Conservation (phyloP, 2,329 filamentous ascomycete species). For the Aspergillus terreus region DNA sequence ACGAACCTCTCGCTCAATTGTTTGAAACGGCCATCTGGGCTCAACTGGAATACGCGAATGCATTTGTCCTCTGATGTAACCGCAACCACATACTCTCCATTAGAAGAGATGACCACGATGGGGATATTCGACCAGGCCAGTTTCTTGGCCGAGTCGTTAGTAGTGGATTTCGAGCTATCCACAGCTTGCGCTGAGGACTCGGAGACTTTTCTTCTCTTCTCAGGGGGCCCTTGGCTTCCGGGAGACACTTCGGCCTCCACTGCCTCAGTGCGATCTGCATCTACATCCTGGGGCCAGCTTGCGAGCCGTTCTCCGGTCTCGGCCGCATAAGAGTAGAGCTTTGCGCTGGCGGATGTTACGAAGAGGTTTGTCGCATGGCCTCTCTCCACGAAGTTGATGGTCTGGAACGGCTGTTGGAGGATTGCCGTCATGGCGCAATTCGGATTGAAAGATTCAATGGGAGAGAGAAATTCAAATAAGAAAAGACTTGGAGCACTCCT, state of each 20-base stretch:
- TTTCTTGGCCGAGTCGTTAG: conserved; percentile 16
- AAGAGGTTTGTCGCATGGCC: conserved; percentile 47
- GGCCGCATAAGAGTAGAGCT: conserved; percentile 64
- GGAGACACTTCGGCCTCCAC: conserved; percentile 20
- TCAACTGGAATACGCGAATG: conserved; percentile 74
- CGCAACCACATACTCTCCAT: conserved; percentile 67
- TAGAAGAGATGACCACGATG: conserved; percentile 60
- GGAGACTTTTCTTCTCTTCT: conserved; percentile 44
- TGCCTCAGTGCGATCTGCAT: conserved; percentile 18
- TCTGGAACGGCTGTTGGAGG: conserved; percentile 59
- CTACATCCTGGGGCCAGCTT: conserved; percentile 51
- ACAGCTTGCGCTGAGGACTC: conserved; percentile 18
- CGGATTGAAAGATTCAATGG: background rate
- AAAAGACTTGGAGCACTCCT: too few species aligned
- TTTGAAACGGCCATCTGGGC: conserved; percentile 57
- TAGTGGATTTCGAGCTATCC: conserved; percentile 10
- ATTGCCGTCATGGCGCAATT: conserved; percentile 26
- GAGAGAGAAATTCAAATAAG: background rate
- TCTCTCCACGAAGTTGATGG: conserved; percentile 45
- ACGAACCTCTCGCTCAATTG: conserved; percentile 69
- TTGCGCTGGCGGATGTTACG: conserved; percentile 69
- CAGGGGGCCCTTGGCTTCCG: conserved; percentile 35
- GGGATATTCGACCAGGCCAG: conserved; percentile 59
- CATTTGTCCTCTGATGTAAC: conserved; percentile 90
- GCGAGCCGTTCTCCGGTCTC: conserved; percentile 57